These are phyloP conservation scores for Kuraishia ogatae DNA, from an alignment of 805 yeast genomes.

Conservation along the genomic window DNA sequence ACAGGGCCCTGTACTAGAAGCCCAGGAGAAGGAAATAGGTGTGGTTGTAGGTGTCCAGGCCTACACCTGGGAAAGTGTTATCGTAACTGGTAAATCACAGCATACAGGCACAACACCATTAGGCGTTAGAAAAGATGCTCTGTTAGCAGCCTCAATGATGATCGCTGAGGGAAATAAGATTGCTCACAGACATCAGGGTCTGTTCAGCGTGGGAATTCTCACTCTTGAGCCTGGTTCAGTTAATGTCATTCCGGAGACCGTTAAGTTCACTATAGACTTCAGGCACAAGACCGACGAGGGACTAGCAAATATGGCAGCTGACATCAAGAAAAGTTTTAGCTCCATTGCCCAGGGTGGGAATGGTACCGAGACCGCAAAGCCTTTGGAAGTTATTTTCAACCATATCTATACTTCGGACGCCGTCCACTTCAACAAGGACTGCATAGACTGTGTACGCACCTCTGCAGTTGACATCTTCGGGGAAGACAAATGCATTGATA, in stretches of 20 bases:
- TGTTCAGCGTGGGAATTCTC: conserved; percentile 52
- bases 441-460: conserved; percentile 41
- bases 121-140: conserved; percentile 49
- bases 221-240: conserved; percentile 51
- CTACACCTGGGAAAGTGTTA: conserved; percentile 50
- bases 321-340: conserved; percentile 25
- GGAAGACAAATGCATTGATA: conserved; percentile 30
- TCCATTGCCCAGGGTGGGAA: conserved; percentile 26
- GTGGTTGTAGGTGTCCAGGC: conserved; percentile 63
- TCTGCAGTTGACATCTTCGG: conserved; percentile 45
- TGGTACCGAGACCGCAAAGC: conserved; percentile 15
- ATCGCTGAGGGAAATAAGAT: conserved; percentile 46
- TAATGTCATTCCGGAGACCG: conserved; percentile 60
- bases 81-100: conserved; percentile 54
- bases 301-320: conserved; percentile 27
- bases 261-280: conserved; percentile 50
- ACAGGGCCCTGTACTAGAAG: conserved; percentile 67
- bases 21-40: conserved; percentile 47
- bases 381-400: conserved; percentile 31
- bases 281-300: conserved; percentile 44
- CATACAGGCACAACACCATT: conserved; percentile 74
- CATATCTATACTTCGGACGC: conserved; percentile 45
- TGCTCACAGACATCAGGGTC: conserved; percentile 42
- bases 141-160: conserved; percentile 49
- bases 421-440: conserved; percentile 43